Evolutionary conservation across 495 filamentous ascomycete species (phyloP).

Genomic region (Elaphomyces granulatus): DNA sequence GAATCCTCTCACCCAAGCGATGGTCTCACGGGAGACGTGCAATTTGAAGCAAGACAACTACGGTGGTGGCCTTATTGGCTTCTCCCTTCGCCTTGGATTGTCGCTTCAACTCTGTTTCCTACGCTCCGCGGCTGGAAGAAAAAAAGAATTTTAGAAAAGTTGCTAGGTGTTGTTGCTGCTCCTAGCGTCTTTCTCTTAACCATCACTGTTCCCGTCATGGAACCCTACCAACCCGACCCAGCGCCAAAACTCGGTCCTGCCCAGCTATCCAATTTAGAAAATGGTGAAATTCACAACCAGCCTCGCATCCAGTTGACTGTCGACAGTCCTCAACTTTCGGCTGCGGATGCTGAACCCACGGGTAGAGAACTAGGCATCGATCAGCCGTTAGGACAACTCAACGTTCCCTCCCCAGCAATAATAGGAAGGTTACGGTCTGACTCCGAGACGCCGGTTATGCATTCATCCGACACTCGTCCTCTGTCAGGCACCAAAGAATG

Average conservation of each 20-base stretch:
- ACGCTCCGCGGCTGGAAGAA: conserved; percentile 66
- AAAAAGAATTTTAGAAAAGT: conserved; percentile 62
- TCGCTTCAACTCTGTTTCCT: conserved; percentile 70
- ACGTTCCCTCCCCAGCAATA: not conserved
- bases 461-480: not conserved
- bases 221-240: conserved; percentile 42
- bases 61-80: conserved; percentile 62
- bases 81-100: conserved; percentile 53
- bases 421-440: conserved; percentile 28
- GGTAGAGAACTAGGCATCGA: not conserved
- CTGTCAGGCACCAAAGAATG: conserved; percentile 41
- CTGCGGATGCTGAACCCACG: conserved; percentile 9
- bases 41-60: conserved; percentile 9
- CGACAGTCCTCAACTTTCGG: conserved; percentile 27
- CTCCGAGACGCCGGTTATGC: conserved; percentile 25
- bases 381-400: not conserved
- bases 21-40: not conserved
- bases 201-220: conserved; percentile 84
- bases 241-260: conserved; percentile 22
- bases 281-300: conserved; percentile 12
- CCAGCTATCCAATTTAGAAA: conserved; percentile 19
- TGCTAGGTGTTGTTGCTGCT: conserved; percentile 63
- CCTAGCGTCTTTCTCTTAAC: conserved; percentile 85
- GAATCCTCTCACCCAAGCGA: not conserved
- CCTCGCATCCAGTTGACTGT: conserved; percentile 28